Evolutionary conservation across 1,284 basidiomycete genomes (phyloP), one percentile per base, ranked within the genome.

Genomic region (Ceratobasidium sp.): DNA sequence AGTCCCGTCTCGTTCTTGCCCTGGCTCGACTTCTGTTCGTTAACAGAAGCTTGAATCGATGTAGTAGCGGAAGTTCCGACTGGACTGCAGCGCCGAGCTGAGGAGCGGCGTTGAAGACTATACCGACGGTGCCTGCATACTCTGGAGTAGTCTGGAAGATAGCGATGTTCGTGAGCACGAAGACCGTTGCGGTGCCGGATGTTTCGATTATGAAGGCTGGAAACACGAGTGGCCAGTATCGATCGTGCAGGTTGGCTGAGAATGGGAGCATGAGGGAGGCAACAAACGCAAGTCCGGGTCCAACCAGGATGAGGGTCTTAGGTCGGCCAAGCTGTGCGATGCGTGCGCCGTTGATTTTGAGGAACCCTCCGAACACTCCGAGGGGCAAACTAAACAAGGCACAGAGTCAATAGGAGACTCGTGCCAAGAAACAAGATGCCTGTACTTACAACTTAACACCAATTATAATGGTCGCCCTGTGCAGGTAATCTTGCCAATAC

Each of bases 161-260:
- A 8, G 64, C 41, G 59, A 75, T 71, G 31, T 67, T 75, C 19
- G 73, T 65, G 14, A 67, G 29, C 36, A 65, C 65, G 31, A 57
- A 75, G 24, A 75, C 53, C 8, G 53, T 47, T 22, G 69, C 45
- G 4, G 45, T 72, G 9, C 74, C 74, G 8, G 45, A 41, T 11
- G 74, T 72, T 24, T 67, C 66, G 24, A 71, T 60, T 53, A 67
- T 65, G 19, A 87, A 86, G n/a, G 83, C 87, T 27, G 88, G 87
- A 78, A 89, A 85, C 57, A 84, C 81, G 76, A 82, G 82, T 0
- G 79, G 77, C 85, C 85, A 88, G 79, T 88, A 89, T 22, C 82
- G 79, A 6, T 81, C 80, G 11, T 83, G 82, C 0, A 80, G 71
- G 31, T 53, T 31, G 71, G 86, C 84, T 0, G 84, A 84, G 60